phyloP scores from a whole-genome alignment of 108 stramenopile genomes.

The Nannochloropsis gaditana region DNA sequence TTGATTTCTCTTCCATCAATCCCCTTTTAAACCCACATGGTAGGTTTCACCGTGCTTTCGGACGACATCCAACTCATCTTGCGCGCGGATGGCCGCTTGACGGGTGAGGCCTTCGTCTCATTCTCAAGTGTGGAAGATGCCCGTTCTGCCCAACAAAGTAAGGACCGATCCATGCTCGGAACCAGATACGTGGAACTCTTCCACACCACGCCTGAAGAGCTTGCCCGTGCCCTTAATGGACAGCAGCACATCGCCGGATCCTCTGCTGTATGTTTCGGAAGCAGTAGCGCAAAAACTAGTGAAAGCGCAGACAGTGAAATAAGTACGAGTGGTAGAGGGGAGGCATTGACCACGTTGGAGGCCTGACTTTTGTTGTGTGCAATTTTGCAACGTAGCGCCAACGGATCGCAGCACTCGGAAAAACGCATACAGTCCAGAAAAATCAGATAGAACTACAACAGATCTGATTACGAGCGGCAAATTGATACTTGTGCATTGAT shows the following conservation, averaged over 20 bases:
- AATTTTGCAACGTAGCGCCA: no score
- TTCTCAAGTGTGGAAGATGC: conserved; percentile 72
- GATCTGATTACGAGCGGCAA: no score
- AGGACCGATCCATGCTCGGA: conserved; percentile 64
- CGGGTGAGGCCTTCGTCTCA: conserved; percentile 83
- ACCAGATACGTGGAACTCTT: conserved; percentile 89
- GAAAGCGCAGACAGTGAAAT: no score
- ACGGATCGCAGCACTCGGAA: no score
- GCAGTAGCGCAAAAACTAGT: no score
- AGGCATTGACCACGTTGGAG: no score
- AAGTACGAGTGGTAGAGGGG: no score
- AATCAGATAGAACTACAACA: no score
- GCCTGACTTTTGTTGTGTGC: no score
- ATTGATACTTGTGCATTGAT: no score
- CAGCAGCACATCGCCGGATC: not conserved
- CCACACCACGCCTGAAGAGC: conserved; percentile 85
- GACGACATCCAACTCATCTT: conserved; percentile 76
- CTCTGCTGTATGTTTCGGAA: no score
- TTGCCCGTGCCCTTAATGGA: conserved; percentile 46
- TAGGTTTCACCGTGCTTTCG: conserved; percentile 59
- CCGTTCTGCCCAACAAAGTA: conserved; percentile 72
- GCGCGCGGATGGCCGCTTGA: conserved; percentile 81
- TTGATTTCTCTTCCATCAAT: not conserved
- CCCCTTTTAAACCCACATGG: not conserved
- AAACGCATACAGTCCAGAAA: no score